phyloP scores from a whole-genome alignment of 2,329 filamentous ascomycete genomes.

The Tricladium varicosporioides region DNA sequence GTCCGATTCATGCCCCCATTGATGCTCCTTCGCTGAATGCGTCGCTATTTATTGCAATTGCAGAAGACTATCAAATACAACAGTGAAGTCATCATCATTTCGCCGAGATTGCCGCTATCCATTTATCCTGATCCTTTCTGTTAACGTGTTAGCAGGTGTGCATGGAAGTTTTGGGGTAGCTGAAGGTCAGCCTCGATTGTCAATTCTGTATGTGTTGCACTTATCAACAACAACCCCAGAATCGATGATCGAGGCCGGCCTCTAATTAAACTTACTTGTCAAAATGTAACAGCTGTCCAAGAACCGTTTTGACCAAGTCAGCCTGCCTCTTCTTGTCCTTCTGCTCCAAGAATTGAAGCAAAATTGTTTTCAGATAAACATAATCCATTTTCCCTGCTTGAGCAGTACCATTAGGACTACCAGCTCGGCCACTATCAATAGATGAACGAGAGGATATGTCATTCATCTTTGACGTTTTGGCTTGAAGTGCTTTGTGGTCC shows the following conservation, averaged over 20 bases:
- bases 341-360: conserved; percentile 79
- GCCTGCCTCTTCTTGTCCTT: conserved; percentile 74
- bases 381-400: conserved; percentile 29
- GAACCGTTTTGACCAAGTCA: conserved; percentile 69
- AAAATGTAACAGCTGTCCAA: conserved; percentile 74
- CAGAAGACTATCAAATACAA: not conserved
- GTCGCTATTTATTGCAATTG: not conserved
- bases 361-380: conserved; percentile 74
- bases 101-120: conserved; percentile 66
- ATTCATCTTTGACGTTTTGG: conserved; percentile 36
- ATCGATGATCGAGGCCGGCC: not conserved
- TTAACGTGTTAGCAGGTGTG: conserved; percentile 15
- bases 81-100: conserved; percentile 11
- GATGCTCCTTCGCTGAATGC: not conserved
- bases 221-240: no score
- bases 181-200: no score
- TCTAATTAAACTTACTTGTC: conserved; percentile 58
- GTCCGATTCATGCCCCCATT: not conserved
- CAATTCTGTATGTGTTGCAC: no score
- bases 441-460: conserved; percentile 32
- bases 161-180: no score
- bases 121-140: conserved; percentile 79
- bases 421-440: conserved; percentile 35
- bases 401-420: conserved; percentile 25
- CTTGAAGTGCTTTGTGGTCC: conserved; percentile 54